Base-by-base conservation (phyloP, 176 grass and related monocot genomes). In the Carex pumila region DNA sequence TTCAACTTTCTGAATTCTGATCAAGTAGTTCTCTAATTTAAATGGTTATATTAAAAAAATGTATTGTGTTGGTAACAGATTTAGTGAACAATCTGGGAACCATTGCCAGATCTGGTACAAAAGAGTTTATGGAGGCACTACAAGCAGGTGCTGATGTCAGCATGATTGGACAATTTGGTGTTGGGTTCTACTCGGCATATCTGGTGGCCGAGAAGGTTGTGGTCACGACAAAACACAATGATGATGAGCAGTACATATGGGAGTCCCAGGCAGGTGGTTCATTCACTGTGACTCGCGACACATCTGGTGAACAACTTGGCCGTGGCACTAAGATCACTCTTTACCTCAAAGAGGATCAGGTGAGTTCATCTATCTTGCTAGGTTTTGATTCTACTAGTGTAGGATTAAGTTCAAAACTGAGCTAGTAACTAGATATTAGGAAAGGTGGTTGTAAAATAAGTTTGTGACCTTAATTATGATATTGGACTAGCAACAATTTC, bases 321-420 rank as follows among this genome's bases (percentile, higher is more conserved):
- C 55, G 85, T 3, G 85, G 85, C 1, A 87, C 85, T 7, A 87
- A 87, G 56, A 87, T 87, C 7, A 87, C 85, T 71, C 79, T 87
- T 9, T 87, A 82, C 79, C 85, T 87, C 18, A 87, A 87, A 71
- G 85, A 87, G 29, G 85, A 87, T 22, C 85, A 87, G 85, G 85
- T 82, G 36, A 50, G 9, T 50, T 50, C 9, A 50, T 50, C 47
- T 50, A 9, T 50, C 47, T 50, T 50, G 47, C 47, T 11, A 50
- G 47, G 47, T 50, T 50, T 50, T 50, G 47, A 49, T 9, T 49
- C 47, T 49, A 11, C 47, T 11, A 49, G 68, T 73, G 30, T 5
- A 30, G 12, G 18, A 69, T 39, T 41, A 69, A 18, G 34, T 41
- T 69, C 15, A 2, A 18, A 18, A 65, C 1, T 30, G 62, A 32